Percentiles rank a stretch among this genome's conserved stretches.
phyloP scores from a whole-genome alignment of 176 grass and related monocot genomes.

The Thalia dealbata region DNA sequence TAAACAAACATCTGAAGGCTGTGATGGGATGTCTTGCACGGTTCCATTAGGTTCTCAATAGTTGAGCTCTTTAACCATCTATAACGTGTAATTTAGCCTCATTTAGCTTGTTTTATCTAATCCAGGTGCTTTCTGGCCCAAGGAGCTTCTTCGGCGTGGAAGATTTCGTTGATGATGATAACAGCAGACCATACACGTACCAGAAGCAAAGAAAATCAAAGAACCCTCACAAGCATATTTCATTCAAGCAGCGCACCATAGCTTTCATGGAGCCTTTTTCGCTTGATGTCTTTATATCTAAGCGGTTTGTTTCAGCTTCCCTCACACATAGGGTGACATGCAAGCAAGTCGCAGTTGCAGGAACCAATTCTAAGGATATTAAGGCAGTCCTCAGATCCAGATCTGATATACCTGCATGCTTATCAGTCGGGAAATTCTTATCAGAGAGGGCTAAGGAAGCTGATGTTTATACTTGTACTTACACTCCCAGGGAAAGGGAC shows the following conservation, averaged over 20 bases:
- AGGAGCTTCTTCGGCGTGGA: conserved; percentile 94
- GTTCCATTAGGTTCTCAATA: no score
- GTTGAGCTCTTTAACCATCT: no score
- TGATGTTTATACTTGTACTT: conserved; percentile 74
- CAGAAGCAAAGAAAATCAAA: conserved; percentile 90
- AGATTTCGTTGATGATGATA: conserved; percentile 81
- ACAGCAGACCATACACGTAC: conserved; percentile 85
- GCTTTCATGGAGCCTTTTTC: conserved; percentile 92
- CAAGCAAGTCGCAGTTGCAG: conserved; percentile 76
- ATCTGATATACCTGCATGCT: conserved; percentile 74
- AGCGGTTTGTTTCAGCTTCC: conserved; percentile 80
- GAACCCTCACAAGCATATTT: conserved; percentile 80
- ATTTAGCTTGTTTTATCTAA: background rate
- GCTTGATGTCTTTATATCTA: conserved; percentile 78
- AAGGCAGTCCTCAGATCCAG: conserved; percentile 55
- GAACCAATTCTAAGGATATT: conserved; percentile 85
- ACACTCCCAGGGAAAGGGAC: conserved; percentile 63
- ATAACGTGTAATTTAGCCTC: no score
- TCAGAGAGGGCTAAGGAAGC: conserved; percentile 78
- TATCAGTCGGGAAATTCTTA: conserved; percentile 60
- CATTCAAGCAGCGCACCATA: conserved; percentile 81
- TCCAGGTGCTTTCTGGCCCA: conserved; percentile 42
- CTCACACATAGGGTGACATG: conserved; percentile 72
- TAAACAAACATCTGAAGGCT: background rate
- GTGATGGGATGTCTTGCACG: no score